phyloP scores from a whole-genome alignment of 305 asterid genomes.

The Galium porrigens region DNA sequence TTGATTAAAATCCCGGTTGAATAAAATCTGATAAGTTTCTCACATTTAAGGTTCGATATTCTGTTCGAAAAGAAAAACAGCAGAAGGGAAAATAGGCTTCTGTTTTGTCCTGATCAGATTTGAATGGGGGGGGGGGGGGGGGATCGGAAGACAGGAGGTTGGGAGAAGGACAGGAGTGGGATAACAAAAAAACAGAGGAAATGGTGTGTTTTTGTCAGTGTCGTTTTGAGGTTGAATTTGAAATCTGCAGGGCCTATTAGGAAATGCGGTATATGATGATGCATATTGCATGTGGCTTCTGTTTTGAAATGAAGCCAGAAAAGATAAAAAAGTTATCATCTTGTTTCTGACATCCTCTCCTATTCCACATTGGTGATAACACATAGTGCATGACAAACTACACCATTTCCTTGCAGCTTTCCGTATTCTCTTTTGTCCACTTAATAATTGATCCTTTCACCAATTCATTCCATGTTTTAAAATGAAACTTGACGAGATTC shows the following conservation, averaged over 20 bases:
- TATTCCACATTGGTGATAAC: neutral
- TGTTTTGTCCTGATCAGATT: slow-evolving; percentile 19
- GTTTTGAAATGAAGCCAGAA: slow-evolving; percentile 18
- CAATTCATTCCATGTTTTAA: no score
- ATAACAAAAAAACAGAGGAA: neutral
- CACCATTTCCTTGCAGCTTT: neutral
- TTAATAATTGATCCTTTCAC: neutral
- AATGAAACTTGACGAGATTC: no score
- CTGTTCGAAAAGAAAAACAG: neutral
- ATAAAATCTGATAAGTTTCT: no score
- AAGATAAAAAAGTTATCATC: neutral
- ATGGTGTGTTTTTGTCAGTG: slow-evolving; percentile 6
- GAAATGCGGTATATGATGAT: slow-evolving; percentile 22
- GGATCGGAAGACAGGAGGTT: neutral
- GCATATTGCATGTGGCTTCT: slow-evolving; percentile 22
- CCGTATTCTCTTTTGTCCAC: neutral
- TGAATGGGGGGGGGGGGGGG: neutral
- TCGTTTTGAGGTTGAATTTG: slow-evolving; percentile 20
- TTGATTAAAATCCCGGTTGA: neutral
- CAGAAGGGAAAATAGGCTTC: neutral
- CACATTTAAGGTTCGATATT: no score
- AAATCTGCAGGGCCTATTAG: slow-evolving; percentile 8
- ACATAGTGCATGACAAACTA: neutral
- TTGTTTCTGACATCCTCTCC: neutral
- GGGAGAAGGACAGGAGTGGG: neutral